These are phyloP conservation scores for Stagonosporopsis rhizophila DNA, from an alignment of 2,329 filamentous ascomycete species.

Conservation along the genomic window DNA sequence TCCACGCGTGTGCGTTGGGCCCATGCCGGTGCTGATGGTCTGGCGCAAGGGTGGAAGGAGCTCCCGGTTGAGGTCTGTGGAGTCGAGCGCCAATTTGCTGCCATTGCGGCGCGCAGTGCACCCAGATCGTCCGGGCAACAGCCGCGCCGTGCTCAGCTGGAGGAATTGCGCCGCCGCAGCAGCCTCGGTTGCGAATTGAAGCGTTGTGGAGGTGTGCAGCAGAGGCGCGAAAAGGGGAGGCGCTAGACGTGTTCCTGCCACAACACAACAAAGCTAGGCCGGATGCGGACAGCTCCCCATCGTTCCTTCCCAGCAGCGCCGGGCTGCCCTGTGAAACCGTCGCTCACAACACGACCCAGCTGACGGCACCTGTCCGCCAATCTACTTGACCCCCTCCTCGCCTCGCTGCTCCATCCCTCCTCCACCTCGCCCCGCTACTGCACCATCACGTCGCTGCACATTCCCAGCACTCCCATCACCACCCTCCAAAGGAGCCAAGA, in stretches of 20 bases:
- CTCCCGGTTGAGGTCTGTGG: conserved; percentile 25
- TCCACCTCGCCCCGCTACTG: conserved; percentile 48
- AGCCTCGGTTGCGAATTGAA: conserved; percentile 34
- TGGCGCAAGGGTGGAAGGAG: conserved; percentile 16
- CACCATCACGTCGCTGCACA: conserved; percentile 42
- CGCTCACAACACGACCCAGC: conserved; percentile 37
- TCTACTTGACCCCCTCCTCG: conserved; percentile 46
- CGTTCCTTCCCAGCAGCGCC: conserved; percentile 27
- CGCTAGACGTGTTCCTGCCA: conserved; percentile 24
- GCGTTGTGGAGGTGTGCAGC: conserved; percentile 14
- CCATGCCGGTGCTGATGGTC: conserved; percentile 13
- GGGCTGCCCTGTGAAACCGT: conserved; percentile 29
- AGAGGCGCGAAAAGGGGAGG: conserved; percentile 30
- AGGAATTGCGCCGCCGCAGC: conserved; percentile 25
- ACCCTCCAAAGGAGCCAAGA: conserved; percentile 52
- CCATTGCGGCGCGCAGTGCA: conserved; percentile 20
- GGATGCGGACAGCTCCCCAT: conserved; percentile 33
- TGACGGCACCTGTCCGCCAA: conserved; percentile 38
- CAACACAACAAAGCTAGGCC: conserved; percentile 32
- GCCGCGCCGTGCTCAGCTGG: conserved; percentile 25
- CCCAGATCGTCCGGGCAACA: conserved; percentile 37
- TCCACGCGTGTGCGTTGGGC: conserved; percentile 38
- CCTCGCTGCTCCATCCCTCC: conserved; percentile 43
- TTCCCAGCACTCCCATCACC: conserved; percentile 30
- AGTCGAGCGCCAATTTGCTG: conserved; percentile 18